A percentile compares a stretch with the other conserved stretches of the same genome.
Conservation (phyloP, 164 flowering plant species). For the Vitis cinerea region DNA sequence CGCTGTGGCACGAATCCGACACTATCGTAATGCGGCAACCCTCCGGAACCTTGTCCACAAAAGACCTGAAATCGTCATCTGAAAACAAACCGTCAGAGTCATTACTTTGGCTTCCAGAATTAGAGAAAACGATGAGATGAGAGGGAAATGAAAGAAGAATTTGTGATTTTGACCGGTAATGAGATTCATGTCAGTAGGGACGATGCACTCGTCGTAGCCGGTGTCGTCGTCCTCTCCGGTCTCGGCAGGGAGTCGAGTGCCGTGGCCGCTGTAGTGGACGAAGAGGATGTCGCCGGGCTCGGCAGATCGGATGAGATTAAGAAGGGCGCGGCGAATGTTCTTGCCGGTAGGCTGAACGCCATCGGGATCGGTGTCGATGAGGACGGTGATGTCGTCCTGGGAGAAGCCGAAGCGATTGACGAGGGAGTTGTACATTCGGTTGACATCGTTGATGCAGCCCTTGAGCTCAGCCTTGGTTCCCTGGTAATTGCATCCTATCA, state of each 20-base stretch:
- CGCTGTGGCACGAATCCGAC: conserved; percentile 96
- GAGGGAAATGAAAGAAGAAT: neutral
- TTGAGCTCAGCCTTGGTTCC: conserved; percentile 90
- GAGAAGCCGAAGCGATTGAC: conserved; percentile 69
- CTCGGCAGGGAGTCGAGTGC: conserved; percentile 95
- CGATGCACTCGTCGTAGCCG: conserved; percentile 95
- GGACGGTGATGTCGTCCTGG: conserved; percentile 63
- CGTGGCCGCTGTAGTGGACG: conserved; percentile 95
- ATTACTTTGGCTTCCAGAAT: neutral
- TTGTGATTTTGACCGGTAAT: conserved; percentile 57
- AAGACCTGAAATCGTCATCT: conserved; percentile 94
- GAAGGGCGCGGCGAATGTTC: conserved; percentile 64
- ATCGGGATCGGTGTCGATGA: conserved; percentile 82
- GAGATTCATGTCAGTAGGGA: conserved; percentile 95
- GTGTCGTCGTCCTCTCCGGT: conserved; percentile 94
- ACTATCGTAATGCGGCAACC: conserved; percentile 76
- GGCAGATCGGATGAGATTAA: conserved; percentile 50
- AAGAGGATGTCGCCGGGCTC: conserved; percentile 70
- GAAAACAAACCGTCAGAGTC: conserved; percentile 6
- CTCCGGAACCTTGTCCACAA: conserved; percentile 64
- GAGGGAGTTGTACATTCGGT: conserved; percentile 54
- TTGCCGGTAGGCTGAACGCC: conserved; percentile 83
- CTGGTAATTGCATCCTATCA: conserved; percentile 85
- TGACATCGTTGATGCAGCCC: conserved; percentile 93
- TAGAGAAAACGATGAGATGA: neutral